phyloP scores from a whole-genome alignment of 1,284 basidiomycete genomes.

The Lignosus rhinocerotis region DNA sequence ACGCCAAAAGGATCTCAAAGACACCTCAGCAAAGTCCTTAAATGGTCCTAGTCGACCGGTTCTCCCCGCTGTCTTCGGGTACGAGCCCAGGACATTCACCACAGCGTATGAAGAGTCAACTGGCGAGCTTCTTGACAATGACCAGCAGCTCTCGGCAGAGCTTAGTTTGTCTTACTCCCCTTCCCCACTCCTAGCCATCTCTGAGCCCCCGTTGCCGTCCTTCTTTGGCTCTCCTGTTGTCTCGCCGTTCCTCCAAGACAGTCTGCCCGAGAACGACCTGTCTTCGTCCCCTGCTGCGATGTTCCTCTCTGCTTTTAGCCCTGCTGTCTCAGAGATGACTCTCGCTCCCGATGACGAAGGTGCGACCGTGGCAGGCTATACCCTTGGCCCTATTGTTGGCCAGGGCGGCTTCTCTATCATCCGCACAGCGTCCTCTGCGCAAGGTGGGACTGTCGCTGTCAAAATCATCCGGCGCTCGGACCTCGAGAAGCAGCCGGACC shows the following conservation, averaged over 20 bases:
- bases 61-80: background rate
- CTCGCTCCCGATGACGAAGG: constrained; percentile 53
- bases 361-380: constrained; percentile 66
- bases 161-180: constrained; percentile 11
- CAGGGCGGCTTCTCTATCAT: constrained; percentile 89
- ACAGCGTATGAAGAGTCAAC: background rate
- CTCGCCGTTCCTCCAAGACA: constrained; percentile 19
- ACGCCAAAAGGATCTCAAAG: background rate
- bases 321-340: constrained; percentile 34
- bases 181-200: constrained; percentile 9
- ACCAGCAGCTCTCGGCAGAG: constrained; percentile 13
- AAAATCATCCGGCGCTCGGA: constrained; percentile 74
- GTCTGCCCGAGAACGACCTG: constrained; percentile 25
- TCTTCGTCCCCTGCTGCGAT: constrained; percentile 71
- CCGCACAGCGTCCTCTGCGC: constrained; percentile 65
- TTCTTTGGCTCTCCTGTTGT: constrained; percentile 5
- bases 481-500: constrained; percentile 49
- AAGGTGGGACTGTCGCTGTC: constrained; percentile 76
- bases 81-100: background rate
- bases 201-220: constrained; percentile 5
- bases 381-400: constrained; percentile 78
- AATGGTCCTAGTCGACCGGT: background rate
- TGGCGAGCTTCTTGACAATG: constrained; percentile 3
- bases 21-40: background rate
- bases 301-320: constrained; percentile 73